Percentiles rank a stretch among this genome's conserved stretches.
Evolutionary conservation across 1,139 yeast genomes (phyloP).

Genomic region (Suhomyces wounanorum): DNA sequence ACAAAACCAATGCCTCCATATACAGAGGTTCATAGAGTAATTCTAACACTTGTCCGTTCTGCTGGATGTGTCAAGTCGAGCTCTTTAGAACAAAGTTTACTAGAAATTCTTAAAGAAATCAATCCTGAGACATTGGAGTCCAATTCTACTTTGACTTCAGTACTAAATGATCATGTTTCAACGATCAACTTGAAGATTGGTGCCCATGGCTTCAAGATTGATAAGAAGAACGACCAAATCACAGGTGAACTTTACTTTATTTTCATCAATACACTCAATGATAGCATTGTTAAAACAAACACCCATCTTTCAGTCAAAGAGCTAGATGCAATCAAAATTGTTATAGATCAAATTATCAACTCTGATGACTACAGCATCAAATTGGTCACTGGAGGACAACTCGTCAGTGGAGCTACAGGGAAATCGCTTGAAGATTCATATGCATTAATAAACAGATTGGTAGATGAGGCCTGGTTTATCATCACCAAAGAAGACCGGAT

Average conservation of each 20-base stretch:
- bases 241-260: conserved; percentile 36
- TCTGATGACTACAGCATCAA: conserved; percentile 32
- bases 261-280: conserved; percentile 46
- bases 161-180: conserved; percentile 32
- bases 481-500: conserved; percentile 29
- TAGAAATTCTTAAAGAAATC: conserved; percentile 14
- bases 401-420: conserved; percentile 24
- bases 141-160: conserved; percentile 19
- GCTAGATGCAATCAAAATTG: conserved; percentile 47
- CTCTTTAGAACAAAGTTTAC: conserved; percentile 17
- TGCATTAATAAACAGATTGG: conserved; percentile 38
- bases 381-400: conserved; percentile 32
- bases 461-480: conserved; percentile 57
- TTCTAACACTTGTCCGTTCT: conserved; percentile 49
- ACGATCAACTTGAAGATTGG: conserved; percentile 42
- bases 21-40: conserved; percentile 40
- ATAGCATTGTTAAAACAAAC: conserved; percentile 43
- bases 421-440: conserved; percentile 36
- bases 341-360: conserved; percentile 49
- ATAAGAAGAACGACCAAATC: conserved; percentile 39
- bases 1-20: conserved; percentile 8
- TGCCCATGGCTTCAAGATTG: conserved; percentile 48
- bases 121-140: conserved; percentile 10
- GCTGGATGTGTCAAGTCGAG: conserved; percentile 21
- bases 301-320: conserved; percentile 49